phyloP scores from a whole-genome alignment of 495 filamentous ascomycete genomes.

The Apodospora peruviana region DNA sequence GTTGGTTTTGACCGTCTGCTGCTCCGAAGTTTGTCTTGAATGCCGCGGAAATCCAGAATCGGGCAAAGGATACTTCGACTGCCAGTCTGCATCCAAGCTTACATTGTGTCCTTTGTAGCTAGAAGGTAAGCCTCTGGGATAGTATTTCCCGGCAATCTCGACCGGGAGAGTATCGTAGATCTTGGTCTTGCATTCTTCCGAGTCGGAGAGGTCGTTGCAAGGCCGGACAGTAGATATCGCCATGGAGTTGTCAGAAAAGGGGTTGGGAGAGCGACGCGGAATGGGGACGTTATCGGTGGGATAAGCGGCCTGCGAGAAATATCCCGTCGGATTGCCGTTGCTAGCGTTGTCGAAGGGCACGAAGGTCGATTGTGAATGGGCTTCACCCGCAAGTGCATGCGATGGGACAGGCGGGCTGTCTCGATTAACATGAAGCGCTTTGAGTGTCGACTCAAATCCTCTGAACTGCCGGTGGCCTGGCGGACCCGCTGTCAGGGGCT shows the following conservation, averaged over 20 bases:
- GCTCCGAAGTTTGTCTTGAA: neutral
- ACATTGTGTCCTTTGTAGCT: constrained; percentile 9
- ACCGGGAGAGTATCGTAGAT: constrained; percentile 16
- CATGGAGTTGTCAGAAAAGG: no score
- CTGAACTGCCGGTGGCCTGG: constrained; percentile 39
- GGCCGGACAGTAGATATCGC: neutral
- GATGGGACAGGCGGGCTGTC: no score
- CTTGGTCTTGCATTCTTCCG: neutral
- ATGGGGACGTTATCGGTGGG: no score
- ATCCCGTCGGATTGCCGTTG: no score
- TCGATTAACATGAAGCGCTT: neutral
- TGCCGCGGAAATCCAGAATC: neutral
- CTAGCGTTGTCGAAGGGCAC: no score
- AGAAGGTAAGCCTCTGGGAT: constrained; percentile 9
- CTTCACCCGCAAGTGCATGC: no score
- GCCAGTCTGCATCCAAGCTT: constrained; percentile 5
- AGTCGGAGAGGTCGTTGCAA: neutral
- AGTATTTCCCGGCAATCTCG: constrained; percentile 14
- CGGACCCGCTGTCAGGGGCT: constrained; percentile 42
- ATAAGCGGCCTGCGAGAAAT: no score
- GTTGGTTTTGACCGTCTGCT: constrained; percentile 14
- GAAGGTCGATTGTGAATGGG: no score
- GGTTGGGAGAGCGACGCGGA: no score
- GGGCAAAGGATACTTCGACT: constrained; percentile 2
- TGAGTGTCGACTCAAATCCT: constrained; percentile 22